Base-by-base conservation (phyloP, 495 filamentous ascomycete species). In the Diplogelasinospora grovesii region DNA sequence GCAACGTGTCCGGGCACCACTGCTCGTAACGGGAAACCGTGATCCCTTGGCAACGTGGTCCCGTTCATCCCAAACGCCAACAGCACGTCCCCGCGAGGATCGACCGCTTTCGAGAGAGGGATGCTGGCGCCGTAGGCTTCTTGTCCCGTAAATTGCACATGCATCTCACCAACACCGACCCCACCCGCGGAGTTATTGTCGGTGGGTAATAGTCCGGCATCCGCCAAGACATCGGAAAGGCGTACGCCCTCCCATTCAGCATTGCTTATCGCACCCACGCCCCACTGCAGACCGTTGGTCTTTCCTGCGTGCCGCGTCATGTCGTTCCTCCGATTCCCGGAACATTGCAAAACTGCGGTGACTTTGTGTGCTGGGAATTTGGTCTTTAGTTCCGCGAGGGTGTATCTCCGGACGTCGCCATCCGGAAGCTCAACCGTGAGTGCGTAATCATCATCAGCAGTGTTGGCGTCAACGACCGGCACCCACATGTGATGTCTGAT, bases 401-500 rank as follows among this genome's bases (percentile, higher is more conserved):
- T 70, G 23, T 81, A 76, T 4, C 34, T 46, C 44, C 59, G 63
- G n/a, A 52, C 62, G 20, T 70, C 63, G 19, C 79, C 77, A 42
- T 74, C 73, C 0, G 59, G 63, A 5, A 82, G 58, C 58, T 82
- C 76, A 22, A 80, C 48, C 4, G 63, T 66, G 5, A 83, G 43
- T 0, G 46, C 59, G 34, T 81, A 68, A 7, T 64, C 52, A 1
- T 65, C 66, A 3, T 60, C 65, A 7, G 63, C 41, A 7, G 30
- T 45, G 5, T 24, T 36, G 22, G 52, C 32, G 10, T 60, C 56
- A 1, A 75, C 53, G 31, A 64, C 60, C 0, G 79, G 78, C 36
- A 81, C 78, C 68, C 74, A 72, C 56, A 79, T 71, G 57, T 83
- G 79, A 46, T 78, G 76, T 3, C 79, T 65, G 2, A 82, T 70